Evolutionary conservation across 116 monocot species (phyloP).

Genomic region (Dioscorea cayenensis): DNA sequence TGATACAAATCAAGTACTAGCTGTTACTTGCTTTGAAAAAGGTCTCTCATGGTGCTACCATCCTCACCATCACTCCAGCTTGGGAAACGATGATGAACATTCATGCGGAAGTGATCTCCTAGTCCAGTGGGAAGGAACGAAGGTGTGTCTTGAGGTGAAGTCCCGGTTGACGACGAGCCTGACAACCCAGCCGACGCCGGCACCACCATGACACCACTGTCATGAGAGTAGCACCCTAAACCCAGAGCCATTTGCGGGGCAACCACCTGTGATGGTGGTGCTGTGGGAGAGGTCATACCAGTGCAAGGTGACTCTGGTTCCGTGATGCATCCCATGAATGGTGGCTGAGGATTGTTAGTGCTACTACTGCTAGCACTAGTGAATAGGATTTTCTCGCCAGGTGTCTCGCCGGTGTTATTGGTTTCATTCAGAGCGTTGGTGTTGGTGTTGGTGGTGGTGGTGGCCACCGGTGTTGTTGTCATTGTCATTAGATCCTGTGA

Average conservation of each 20-base stretch:
- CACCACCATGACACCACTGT: background rate
- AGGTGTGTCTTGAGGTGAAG: conserved; percentile 7
- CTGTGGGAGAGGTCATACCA: background rate
- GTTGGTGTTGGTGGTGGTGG: background rate
- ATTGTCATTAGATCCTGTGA: conserved; percentile 27
- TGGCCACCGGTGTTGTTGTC: background rate
- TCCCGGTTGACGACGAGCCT: conserved; percentile 16
- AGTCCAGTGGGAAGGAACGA: conserved; percentile 8
- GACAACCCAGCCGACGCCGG: conserved; percentile 7
- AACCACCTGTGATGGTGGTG: background rate
- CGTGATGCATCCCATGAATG: background rate
- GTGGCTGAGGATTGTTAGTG: background rate
- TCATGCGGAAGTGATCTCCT: conserved; percentile 8
- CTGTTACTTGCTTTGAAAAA: conserved; percentile 12
- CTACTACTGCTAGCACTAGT: conserved; percentile 1
- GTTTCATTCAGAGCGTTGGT: background rate
- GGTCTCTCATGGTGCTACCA: conserved; percentile 15
- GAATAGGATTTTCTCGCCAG: conserved; percentile 3
- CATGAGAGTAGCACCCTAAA: conserved; percentile 10
- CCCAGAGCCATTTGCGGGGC: conserved; percentile 18
- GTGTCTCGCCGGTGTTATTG: background rate
- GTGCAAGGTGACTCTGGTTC: background rate
- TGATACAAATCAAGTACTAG: background rate
- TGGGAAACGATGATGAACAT: conserved; percentile 12
- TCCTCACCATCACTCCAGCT: conserved; percentile 22